Base-by-base conservation (phyloP, 1,284 basidiomycete genomes). In the Dichomitus squalens region DNA sequence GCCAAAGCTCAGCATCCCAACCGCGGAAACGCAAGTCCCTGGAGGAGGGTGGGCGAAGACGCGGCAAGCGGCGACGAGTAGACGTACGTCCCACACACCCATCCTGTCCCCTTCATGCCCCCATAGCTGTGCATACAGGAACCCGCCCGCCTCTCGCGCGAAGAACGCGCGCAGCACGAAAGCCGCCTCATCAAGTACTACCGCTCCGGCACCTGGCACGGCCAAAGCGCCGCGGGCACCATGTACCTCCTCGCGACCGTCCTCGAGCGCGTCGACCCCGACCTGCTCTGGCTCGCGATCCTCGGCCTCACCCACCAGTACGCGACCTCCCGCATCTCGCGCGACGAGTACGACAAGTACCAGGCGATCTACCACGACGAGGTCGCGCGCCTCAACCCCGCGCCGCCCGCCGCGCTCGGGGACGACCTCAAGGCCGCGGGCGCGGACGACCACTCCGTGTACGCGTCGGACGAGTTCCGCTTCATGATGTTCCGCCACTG, bases 401-500 rank as follows among this genome's bases (percentile, higher is more conserved):
- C 81, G 20, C 74, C 74, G n/a, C 70, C 75, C 27, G 73, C 73
- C 25, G 65, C 70, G n/a, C 68, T 68, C 38, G 67, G 57, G 16
- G 72, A 70, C 49, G 78, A 80, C 23, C 74, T 82, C 58, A 79
- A 73, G 55, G 79, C 84, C 0, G 74, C 85, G 36, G 83, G 82
- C 59, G 86, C 90, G 11, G 95, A 97, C 65, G 94, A 98, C 70
- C 78, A 83, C 54, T 87, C 87, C 31, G 86, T 98, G 55, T 83
- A 92, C 34, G 79, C 86, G 35, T 87, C 85, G 33, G 93, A 95
- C 50, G 95, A 98, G 71, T 78, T 97, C 52, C 83, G 97, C 11
- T 99, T 99, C 72, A 95, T 90, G 73, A 81, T 99, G 48, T 96
- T 97, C 72, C 83, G 96, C 52, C 97, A 99, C 75, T 99, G 97